phyloP scores from a whole-genome alignment of 495 filamentous ascomycete genomes.

The Penicillium macrosclerotiorum region DNA sequence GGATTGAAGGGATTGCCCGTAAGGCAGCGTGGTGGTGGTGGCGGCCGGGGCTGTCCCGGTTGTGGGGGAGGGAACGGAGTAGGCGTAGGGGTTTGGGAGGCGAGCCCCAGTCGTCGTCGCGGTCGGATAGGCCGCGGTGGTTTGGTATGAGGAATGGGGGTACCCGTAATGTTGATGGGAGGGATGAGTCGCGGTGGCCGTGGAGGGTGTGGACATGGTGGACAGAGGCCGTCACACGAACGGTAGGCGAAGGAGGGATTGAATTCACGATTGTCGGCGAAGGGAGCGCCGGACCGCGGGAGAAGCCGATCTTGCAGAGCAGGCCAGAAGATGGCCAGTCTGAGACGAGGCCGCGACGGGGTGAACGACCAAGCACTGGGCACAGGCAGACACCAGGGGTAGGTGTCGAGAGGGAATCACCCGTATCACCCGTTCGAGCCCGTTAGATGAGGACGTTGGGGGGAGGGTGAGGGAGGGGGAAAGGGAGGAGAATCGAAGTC shows the following conservation, averaged over 20 bases:
- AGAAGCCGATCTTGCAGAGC: background rate
- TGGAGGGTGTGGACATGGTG: constrained; percentile 83
- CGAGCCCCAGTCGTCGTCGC: constrained; percentile 51
- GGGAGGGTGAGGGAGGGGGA: no score
- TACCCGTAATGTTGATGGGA: constrained; percentile 70
- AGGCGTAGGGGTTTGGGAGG: constrained; percentile 48
- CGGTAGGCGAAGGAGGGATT: constrained; percentile 64
- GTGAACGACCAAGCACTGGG: background rate
- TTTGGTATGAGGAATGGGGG: constrained; percentile 65
- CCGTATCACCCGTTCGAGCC: no score
- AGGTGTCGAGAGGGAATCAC: constrained; percentile 17
- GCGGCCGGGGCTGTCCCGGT: constrained; percentile 34
- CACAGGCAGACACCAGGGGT: background rate
- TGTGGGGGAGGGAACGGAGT: constrained; percentile 45
- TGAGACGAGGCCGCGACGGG: no score
- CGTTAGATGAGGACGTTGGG: no score
- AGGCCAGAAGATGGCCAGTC: no score
- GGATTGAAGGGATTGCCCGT: constrained; percentile 35
- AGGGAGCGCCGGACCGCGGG: background rate
- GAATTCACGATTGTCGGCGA: constrained; percentile 45
- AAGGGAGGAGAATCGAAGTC: background rate
- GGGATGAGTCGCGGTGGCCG: constrained; percentile 72
- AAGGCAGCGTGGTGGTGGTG: constrained; percentile 39
- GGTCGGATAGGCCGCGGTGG: constrained; percentile 52
- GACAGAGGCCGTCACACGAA: constrained; percentile 32